These are phyloP conservation scores for Candida nitratophila DNA, from an alignment of 805 yeast species.

Conservation along the genomic window DNA sequence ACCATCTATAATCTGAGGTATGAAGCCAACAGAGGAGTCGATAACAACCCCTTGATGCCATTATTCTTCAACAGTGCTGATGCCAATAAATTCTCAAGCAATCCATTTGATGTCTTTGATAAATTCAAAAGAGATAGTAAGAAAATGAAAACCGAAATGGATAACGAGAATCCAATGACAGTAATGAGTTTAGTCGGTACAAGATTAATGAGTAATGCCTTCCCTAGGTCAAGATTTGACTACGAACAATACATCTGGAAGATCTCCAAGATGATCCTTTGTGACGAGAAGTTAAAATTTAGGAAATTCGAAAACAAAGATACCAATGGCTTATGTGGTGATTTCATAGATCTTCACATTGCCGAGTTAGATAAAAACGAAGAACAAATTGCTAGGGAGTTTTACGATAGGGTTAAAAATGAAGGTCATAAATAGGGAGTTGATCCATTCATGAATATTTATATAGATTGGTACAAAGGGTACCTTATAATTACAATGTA, in stretches of 20 bases:
- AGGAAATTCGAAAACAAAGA: constrained; percentile 2
- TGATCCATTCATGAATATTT: no score
- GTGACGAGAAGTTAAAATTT: constrained; percentile 5
- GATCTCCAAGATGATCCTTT: constrained; percentile 7
- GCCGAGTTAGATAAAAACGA: not conserved
- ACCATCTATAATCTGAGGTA: not conserved
- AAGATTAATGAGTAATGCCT: constrained; percentile 5
- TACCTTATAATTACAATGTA: no score
- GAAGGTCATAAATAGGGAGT: no score
- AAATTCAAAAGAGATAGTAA: constrained; percentile 28
- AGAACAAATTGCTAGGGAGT: not conserved
- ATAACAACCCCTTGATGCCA: constrained; percentile 2
- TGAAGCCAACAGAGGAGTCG: not conserved
- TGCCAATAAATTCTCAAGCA: constrained; percentile 20
- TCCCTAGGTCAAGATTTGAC: constrained; percentile 3
- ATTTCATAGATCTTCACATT: constrained; percentile 5
- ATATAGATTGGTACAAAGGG: no score
- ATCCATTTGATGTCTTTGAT: constrained; percentile 35
- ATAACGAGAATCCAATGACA: not conserved
- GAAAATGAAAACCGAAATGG: constrained; percentile 3
- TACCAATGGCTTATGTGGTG: constrained; percentile 1
- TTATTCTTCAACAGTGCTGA: constrained; percentile 6
- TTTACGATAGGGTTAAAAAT: not conserved
- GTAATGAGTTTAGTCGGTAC: not conserved
- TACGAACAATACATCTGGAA: constrained; percentile 12